Conservation (phyloP, 2,329 filamentous ascomycete genomes). For the Neofusicoccum sp. region DNA sequence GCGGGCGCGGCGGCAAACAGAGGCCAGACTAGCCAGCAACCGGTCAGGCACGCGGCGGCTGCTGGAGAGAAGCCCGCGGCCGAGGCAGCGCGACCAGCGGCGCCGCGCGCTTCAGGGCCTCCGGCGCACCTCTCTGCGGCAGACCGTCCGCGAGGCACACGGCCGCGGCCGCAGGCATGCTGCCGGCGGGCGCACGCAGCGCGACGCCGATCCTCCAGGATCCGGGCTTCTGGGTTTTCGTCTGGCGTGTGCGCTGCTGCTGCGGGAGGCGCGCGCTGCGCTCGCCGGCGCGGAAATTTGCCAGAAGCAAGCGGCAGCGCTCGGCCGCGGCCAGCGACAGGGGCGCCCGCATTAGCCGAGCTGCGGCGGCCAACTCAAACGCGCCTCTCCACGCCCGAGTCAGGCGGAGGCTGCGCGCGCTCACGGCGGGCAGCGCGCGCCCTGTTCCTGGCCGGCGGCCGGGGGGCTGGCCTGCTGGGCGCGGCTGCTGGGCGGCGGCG, state of each 20-base stretch:
- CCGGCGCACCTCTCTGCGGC: neutral
- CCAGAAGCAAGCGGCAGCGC: constrained; percentile 7
- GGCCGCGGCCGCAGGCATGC: neutral
- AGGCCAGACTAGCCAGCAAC: no score
- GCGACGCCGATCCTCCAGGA: constrained; percentile 16
- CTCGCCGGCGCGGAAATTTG: constrained; percentile 12
- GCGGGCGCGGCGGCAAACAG: no score
- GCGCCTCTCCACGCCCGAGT: constrained; percentile 5
- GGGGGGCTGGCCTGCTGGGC: neutral
- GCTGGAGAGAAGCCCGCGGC: constrained; percentile 8
- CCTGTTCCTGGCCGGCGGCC: neutral
- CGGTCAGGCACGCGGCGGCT: no score
- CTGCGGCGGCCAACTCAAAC: constrained; percentile 3
- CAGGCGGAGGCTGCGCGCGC: neutral
- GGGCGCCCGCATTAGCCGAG: constrained; percentile 5
- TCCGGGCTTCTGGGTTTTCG: constrained; percentile 6
- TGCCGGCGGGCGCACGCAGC: neutral
- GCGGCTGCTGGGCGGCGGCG: neutral
- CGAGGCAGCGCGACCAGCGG: neutral
- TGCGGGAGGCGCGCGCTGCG: constrained; percentile 3
- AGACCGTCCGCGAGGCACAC: neutral
- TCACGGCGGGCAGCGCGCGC: neutral
- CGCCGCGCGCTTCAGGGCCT: neutral
- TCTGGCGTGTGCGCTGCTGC: neutral
- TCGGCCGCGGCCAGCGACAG: neutral